Conservation (phyloP, 176 grass and related monocot species). For the Thinopyrum elongatum region DNA sequence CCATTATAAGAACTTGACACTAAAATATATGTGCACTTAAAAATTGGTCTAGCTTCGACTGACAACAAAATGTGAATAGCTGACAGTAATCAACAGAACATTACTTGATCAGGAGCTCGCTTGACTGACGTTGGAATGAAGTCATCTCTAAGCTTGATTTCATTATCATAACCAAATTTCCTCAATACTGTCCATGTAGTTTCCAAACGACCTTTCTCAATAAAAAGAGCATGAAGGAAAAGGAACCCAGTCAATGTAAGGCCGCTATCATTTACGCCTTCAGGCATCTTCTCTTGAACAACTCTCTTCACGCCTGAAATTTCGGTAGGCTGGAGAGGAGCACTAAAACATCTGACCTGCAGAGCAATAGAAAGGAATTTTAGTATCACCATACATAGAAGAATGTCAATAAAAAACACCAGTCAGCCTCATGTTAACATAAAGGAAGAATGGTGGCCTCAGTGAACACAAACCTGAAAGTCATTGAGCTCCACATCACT, state of each 20-base stretch:
- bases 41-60: neutral
- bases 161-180: slow-evolving; percentile 97
- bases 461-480: slow-evolving; percentile 65
- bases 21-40: neutral
- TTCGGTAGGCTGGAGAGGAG: slow-evolving; percentile 89
- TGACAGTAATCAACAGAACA: slow-evolving; percentile 10
- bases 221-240: slow-evolving; percentile 95
- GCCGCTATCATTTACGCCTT: slow-evolving; percentile 78
- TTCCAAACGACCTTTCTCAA: slow-evolving; percentile 95
- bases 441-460: neutral
- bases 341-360: slow-evolving; percentile 88
- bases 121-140: slow-evolving; percentile 73
- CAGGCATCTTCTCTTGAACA: slow-evolving; percentile 97
- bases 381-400: slow-evolving; percentile 9
- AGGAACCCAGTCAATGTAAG: slow-evolving; percentile 96
- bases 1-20: neutral
- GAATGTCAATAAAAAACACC: neutral
- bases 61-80: neutral
- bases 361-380: slow-evolving; percentile 11
- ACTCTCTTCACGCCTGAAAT: slow-evolving; percentile 92
- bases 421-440: neutral
- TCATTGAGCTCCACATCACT: slow-evolving; percentile 94
- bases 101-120: slow-evolving; percentile 93
- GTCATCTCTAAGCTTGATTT: slow-evolving; percentile 93
- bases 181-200: slow-evolving; percentile 97